These are phyloP conservation scores for Moniliophthora roreri DNA, from an alignment of 1,284 basidiomycete species.

Conservation along the genomic window DNA sequence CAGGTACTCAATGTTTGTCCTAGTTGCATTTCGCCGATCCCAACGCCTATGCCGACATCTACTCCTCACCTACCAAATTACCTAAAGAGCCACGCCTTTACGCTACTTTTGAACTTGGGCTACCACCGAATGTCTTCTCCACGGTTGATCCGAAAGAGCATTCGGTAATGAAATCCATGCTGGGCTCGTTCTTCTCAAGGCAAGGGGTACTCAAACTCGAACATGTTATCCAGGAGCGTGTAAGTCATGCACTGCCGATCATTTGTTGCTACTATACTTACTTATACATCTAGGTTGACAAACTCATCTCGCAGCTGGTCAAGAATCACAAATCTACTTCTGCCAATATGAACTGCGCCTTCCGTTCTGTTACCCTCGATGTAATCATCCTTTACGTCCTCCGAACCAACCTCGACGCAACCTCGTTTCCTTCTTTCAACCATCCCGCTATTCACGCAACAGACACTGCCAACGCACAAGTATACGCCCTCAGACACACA, in stretches of 20 bases:
- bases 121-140: neutral
- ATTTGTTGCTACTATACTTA: neutral
- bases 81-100: neutral
- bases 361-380: conserved; percentile 22
- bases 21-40: conserved; percentile 1
- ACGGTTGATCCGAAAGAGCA: conserved; percentile 1
- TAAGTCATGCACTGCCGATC: neutral
- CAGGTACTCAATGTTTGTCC: too few relatives aligned
- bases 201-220: conserved; percentile 1
- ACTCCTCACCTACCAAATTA: neutral
- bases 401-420: conserved; percentile 19
- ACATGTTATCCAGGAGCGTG: conserved; percentile 1
- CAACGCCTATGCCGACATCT: neutral
- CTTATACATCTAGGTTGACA: conserved; percentile 25
- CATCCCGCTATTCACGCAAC: conserved; percentile 24
- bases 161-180: neutral
- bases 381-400: conserved; percentile 31
- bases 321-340: conserved; percentile 10
- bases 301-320: conserved; percentile 18
- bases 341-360: conserved; percentile 18
- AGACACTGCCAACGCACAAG: conserved; percentile 23
- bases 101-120: neutral
- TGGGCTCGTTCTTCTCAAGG: conserved; percentile 1
- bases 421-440: conserved; percentile 24
- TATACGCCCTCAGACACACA: conserved; percentile 26